A percentile compares a stretch with the other conserved stretches of the same genome.
Conservation (phyloP, 306 rosid species). For the Neltuma alba region DNA sequence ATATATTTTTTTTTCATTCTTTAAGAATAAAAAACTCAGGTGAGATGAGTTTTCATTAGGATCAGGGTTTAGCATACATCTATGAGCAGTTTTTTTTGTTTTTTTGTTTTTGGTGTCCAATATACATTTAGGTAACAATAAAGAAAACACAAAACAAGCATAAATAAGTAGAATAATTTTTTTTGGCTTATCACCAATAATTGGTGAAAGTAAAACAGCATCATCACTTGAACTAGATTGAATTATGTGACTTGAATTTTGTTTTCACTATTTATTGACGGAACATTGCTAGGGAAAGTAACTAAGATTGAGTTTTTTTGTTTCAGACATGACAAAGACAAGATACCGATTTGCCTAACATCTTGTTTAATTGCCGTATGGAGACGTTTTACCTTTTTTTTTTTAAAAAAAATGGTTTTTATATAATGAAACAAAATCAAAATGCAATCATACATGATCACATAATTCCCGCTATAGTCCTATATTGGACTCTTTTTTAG, state of each 20-base stretch:
- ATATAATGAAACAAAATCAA: background rate
- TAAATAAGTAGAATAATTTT: background rate
- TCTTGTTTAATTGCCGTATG: conserved; percentile 24
- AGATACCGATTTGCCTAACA: conserved; percentile 43
- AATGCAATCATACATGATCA: conserved; percentile 1
- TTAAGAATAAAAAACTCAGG: background rate
- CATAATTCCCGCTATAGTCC: background rate
- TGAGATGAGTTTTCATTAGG: background rate
- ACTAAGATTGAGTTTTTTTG: conserved; percentile 10
- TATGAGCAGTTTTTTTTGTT: background rate
- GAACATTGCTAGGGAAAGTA: background rate
- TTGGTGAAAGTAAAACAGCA: conserved; percentile 28
- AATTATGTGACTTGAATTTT: background rate
- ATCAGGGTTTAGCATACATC: background rate
- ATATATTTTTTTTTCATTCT: no score
- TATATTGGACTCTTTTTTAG: background rate
- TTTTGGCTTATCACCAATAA: background rate
- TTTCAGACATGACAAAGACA: conserved; percentile 37
- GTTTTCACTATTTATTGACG: background rate
- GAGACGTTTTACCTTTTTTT: background rate
- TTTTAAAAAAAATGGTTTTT: background rate
- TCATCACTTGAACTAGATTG: background rate
- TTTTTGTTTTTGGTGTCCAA: no score
- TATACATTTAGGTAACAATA: background rate
- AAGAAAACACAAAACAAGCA: background rate